A percentile compares a stretch with the other conserved stretches of the same genome.
Conservation (phyloP, 108 stramenopile genomes). For the Conticribra guillardii region DNA sequence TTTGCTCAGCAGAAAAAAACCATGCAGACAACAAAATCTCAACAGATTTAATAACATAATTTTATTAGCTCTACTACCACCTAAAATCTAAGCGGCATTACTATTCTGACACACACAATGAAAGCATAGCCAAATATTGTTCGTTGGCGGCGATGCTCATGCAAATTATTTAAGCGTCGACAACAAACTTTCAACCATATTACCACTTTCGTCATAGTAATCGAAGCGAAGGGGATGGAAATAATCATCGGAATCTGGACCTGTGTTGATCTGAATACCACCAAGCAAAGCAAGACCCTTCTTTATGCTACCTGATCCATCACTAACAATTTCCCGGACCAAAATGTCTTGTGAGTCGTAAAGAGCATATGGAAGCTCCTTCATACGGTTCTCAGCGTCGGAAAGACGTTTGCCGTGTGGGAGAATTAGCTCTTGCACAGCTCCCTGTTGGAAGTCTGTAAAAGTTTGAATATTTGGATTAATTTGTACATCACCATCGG, state of each 20-base stretch:
- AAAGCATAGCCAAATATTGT: too few relatives aligned
- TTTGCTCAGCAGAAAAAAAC: too few relatives aligned
- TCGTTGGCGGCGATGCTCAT: too few relatives aligned
- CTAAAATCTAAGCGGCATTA: too few relatives aligned
- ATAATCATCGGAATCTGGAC: neutral
- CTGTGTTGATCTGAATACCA: slow-evolving; percentile 43
- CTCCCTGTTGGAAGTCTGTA: neutral
- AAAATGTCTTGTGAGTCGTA: neutral
- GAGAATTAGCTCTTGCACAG: neutral
- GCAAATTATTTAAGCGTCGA: neutral
- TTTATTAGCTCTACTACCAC: too few relatives aligned
- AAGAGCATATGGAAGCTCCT: neutral
- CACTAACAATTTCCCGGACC: neutral
- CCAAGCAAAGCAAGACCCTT: slow-evolving; percentile 42
- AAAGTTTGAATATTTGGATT: neutral
- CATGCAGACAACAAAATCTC: too few relatives aligned
- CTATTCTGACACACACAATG: too few relatives aligned
- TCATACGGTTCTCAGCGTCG: neutral
- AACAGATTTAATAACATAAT: too few relatives aligned
- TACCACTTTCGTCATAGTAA: slow-evolving; percentile 20
- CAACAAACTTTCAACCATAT: neutral
- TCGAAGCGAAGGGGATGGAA: neutral
- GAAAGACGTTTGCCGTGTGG: neutral
- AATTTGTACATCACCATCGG: neutral
- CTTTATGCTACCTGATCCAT: slow-evolving; percentile 19